Evolutionary conservation across 106 monocot genomes (phyloP), one percentile per base, ranked within the genome.

Genomic region (Acorus gramineus): DNA sequence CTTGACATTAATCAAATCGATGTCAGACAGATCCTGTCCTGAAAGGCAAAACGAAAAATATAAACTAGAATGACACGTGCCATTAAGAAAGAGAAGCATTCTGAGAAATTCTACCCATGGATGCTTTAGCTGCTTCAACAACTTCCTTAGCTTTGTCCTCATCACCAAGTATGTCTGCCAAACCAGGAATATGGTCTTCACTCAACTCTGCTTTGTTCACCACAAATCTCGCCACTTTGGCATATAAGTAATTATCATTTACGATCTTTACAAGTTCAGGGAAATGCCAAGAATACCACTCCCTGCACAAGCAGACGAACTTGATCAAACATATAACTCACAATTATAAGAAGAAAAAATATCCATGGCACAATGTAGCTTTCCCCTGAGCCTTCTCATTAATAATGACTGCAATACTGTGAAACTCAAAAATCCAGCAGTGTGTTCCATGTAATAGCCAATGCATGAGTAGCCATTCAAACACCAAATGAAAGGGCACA

Each of bases 201-300:
- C 82, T 76, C 48, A 96, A 79, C 2, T 87, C 72, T 57, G 95
- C 82, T 74, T 96, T 96, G 73, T 96, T 70, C 42, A 76, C 76
- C 4, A 96, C 76, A 82, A 80, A 71, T 64, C 90, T 87, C 48
- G 82, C 84, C 67, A 96, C 46, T 68, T 87, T 84, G 2, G 95
- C 82, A 82, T 85, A 96, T 6, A 96, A 62, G 59, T 96, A 96
- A 57, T 96, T 96, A 59, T 96, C 95, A 73, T 87, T 90, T 0
- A 96, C 78, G 55, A 96, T 90, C 72, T 87, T 96, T 28, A 83
- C 80, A 2, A 96, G 74, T 75, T 90, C 94, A 5, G 89, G 89
- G 52, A 94, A 94, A 84, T 94, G 94, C 86, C 89, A 94, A 4
- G 84, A 84, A 47, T 86, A 90, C 94, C 94, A 94, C 49, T 94